Evolutionary conservation across 2,329 filamentous ascomycete genomes (phyloP).

Genomic region (Penicillium palitans): DNA sequence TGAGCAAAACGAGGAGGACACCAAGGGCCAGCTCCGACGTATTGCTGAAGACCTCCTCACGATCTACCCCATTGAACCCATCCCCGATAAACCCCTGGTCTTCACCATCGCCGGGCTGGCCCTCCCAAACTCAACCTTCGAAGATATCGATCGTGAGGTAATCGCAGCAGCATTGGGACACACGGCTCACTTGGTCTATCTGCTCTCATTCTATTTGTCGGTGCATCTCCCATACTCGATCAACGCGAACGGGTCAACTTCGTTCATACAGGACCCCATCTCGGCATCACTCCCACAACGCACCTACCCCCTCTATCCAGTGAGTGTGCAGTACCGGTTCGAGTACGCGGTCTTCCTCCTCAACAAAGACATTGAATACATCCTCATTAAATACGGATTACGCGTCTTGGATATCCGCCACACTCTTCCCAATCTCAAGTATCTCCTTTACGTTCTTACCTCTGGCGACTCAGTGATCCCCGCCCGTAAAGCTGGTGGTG

Average conservation of each 20-base stretch:
- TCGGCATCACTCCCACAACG: constrained; percentile 55
- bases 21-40: constrained; percentile 82
- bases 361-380: constrained; percentile 86
- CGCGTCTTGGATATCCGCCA: constrained; percentile 87
- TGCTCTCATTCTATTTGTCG: constrained; percentile 79
- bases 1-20: constrained; percentile 58
- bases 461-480: constrained; percentile 69
- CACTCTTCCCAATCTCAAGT: constrained; percentile 90
- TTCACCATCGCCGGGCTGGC: constrained; percentile 80
- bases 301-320: constrained; percentile 79
- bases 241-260: constrained; percentile 69
- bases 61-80: constrained; percentile 78
- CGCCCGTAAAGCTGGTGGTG: constrained; percentile 55
- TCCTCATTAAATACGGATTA: constrained; percentile 66
- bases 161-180: constrained; percentile 80
- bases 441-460: constrained; percentile 84
- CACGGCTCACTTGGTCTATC: constrained; percentile 71
- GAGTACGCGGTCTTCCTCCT: constrained; percentile 96
- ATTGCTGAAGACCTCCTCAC: constrained; percentile 78
- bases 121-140: constrained; percentile 76
- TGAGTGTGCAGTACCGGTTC: constrained; percentile 79
- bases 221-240: constrained; percentile 80
- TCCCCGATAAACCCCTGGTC: constrained; percentile 63
- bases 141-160: constrained; percentile 65
- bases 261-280: constrained; percentile 74